A percentile compares a stretch with the other conserved stretches of the same genome.
phyloP scores from a whole-genome alignment of 75 land plant species.

The Isoetes taiwanensis region DNA sequence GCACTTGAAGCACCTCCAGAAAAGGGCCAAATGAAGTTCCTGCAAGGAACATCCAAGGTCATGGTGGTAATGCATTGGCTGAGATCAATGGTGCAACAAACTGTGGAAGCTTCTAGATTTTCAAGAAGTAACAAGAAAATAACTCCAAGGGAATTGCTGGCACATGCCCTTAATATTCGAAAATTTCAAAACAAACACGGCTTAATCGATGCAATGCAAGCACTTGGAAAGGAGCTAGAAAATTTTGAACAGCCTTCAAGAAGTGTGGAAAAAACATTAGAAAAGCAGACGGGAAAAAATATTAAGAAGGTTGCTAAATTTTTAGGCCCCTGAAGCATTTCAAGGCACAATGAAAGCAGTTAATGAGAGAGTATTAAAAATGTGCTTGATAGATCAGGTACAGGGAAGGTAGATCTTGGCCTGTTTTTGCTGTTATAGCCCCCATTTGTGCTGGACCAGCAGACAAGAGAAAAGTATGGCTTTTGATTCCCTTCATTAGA shows the following conservation, averaged over 20 bases:
- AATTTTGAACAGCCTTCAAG: too few species aligned
- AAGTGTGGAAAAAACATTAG: constrained; percentile 58
- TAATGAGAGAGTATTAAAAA: constrained; percentile 63
- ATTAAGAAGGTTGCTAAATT: constrained; percentile 42
- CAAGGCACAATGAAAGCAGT: constrained; percentile 74
- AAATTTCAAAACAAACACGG: constrained; percentile 62
- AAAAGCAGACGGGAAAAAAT: constrained; percentile 73
- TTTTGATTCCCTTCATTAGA: constrained; percentile 85
- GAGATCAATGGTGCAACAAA: too few species aligned
- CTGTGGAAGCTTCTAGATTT: too few species aligned
- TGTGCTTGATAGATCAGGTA: constrained; percentile 55
- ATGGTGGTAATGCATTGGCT: too few species aligned
- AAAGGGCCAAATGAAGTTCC: constrained; percentile 21
- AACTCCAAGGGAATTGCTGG: constrained; percentile 50
- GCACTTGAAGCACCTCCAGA: constrained; percentile 66
- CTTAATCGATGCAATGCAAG: constrained; percentile 48
- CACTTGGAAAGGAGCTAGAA: constrained; percentile 30
- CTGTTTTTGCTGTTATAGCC: constrained; percentile 72
- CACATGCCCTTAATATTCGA: constrained; percentile 59
- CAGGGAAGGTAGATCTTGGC: constrained; percentile 80
- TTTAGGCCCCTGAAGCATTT: constrained; percentile 75
- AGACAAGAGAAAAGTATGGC: constrained; percentile 71
- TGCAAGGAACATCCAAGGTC: too few species aligned
- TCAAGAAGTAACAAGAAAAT: constrained; percentile 41
- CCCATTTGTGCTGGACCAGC: constrained; percentile 70